phyloP scores from a whole-genome alignment of 176 grass and related monocot species.

The Elaeis guineensis region DNA sequence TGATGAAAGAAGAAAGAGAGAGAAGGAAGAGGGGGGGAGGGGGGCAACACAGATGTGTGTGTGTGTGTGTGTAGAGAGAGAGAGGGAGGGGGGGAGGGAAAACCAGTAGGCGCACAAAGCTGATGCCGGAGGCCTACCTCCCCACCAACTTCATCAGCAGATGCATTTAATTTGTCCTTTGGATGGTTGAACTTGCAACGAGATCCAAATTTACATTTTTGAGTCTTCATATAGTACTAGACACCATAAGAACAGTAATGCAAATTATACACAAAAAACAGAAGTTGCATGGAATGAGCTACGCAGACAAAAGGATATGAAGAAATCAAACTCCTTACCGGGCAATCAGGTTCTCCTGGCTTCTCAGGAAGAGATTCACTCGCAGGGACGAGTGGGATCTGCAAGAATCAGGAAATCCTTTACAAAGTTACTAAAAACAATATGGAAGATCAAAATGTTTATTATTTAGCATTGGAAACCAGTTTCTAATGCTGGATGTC shows the following conservation, averaged over 20 bases:
- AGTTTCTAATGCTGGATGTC: no score
- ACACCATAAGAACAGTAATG: neutral
- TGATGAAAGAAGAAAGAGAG: neutral
- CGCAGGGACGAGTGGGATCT: conserved; percentile 34
- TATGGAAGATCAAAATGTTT: no score
- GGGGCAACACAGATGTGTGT: no score
- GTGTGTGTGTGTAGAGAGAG: no score
- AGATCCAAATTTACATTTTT: conserved; percentile 53
- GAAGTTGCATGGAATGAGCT: no score
- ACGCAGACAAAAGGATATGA: no score
- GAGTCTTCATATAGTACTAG: conserved; percentile 65
- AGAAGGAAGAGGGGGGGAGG: neutral
- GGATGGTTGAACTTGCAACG: conserved; percentile 97
- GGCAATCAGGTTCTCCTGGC: conserved; percentile 63
- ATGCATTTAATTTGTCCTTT: conserved; percentile 31
- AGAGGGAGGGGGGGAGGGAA: neutral
- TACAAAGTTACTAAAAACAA: no score
- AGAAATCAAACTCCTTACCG: conserved; percentile 45
- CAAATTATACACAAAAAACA: neutral
- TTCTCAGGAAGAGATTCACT: conserved; percentile 69
- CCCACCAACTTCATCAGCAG: conserved; percentile 19
- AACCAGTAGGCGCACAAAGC: neutral
- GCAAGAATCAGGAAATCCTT: conserved; percentile 4
- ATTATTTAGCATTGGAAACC: no score
- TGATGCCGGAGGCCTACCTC: conserved; percentile 18